These are phyloP conservation scores for Umbelopsis vinacea DNA, from an alignment of 192 early-diverging fungal genomes.

Conservation along the genomic window DNA sequence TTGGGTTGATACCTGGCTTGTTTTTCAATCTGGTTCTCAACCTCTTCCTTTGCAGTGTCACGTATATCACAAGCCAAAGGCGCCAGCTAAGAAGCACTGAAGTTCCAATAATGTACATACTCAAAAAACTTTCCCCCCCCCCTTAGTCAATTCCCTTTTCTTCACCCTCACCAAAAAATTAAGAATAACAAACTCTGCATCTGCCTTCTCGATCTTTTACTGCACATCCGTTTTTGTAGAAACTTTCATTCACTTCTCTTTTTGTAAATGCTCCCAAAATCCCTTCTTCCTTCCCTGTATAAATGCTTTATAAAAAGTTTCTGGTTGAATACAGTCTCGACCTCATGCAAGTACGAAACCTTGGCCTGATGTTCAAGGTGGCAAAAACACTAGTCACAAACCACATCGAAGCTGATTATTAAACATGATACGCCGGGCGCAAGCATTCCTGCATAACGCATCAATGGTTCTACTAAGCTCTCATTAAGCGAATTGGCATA, in stretches of 20 bases:
- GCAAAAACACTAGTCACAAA: too few species aligned
- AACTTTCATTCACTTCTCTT: neutral
- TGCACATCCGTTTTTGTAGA: neutral
- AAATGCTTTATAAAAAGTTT: neutral
- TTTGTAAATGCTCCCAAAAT: neutral
- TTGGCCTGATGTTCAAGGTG: too few species aligned
- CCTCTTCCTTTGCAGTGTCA: slow-evolving; percentile 54
- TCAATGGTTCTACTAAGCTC: too few species aligned
- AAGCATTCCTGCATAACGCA: too few species aligned
- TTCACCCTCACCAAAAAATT: neutral
- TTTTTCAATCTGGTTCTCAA: neutral
- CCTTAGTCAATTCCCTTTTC: too few species aligned
- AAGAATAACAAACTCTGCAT: neutral
- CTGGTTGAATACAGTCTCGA: neutral
- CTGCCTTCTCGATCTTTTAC: neutral
- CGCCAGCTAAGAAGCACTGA: neutral
- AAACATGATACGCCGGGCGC: too few species aligned
- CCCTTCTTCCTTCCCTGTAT: neutral
- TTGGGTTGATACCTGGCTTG: too few species aligned
- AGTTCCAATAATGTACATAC: neutral
- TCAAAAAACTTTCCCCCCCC: neutral
- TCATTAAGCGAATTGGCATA: too few species aligned
- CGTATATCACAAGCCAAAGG: slow-evolving; percentile 77
- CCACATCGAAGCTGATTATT: too few species aligned
- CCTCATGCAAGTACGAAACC: too few species aligned